phyloP scores from a whole-genome alignment of 2,329 filamentous ascomycete species.

The Phaeophleospora eucalypticola region DNA sequence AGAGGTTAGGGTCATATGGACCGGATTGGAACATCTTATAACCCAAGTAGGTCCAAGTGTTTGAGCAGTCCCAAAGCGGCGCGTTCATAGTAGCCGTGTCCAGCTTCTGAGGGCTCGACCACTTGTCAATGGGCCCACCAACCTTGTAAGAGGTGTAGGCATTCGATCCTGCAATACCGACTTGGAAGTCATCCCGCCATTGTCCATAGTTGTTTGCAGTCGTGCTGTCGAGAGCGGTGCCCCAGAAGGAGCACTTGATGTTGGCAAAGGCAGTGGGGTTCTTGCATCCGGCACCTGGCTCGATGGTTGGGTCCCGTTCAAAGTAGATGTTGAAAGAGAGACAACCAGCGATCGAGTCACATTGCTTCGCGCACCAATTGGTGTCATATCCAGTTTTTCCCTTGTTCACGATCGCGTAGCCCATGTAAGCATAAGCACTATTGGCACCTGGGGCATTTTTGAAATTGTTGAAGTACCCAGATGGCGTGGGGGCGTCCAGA shows the following conservation, averaged over 20 bases:
- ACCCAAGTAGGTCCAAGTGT: neutral
- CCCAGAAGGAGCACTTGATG: conserved; percentile 35
- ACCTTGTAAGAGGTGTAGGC: conserved; percentile 13
- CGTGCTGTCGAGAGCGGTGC: conserved; percentile 23
- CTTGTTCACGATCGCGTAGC: conserved; percentile 4
- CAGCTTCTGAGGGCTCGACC: neutral
- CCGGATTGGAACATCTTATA: neutral
- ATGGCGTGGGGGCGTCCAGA: conserved; percentile 3
- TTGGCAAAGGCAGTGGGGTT: conserved; percentile 34
- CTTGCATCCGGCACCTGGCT: conserved; percentile 30
- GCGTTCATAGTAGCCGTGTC: neutral
- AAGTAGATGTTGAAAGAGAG: conserved; percentile 23
- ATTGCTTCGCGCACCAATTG: conserved; percentile 13
- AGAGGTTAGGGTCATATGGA: neutral
- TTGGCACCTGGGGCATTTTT: conserved; percentile 9
- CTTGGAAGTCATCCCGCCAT: conserved; percentile 32
- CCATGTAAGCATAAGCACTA: conserved; percentile 4
- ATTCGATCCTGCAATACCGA: conserved; percentile 41
- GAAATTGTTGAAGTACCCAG: conserved; percentile 12
- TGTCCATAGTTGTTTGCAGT: conserved; percentile 34
- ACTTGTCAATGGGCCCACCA: neutral
- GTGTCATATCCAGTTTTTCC: conserved; percentile 14
- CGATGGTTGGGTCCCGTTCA: conserved; percentile 32
- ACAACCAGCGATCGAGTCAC: conserved; percentile 15
- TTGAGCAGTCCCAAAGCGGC: neutral